These are phyloP conservation scores for Petasospora rhodanensis DNA, from an alignment of 1,139 yeast genomes.

Conservation along the genomic window DNA sequence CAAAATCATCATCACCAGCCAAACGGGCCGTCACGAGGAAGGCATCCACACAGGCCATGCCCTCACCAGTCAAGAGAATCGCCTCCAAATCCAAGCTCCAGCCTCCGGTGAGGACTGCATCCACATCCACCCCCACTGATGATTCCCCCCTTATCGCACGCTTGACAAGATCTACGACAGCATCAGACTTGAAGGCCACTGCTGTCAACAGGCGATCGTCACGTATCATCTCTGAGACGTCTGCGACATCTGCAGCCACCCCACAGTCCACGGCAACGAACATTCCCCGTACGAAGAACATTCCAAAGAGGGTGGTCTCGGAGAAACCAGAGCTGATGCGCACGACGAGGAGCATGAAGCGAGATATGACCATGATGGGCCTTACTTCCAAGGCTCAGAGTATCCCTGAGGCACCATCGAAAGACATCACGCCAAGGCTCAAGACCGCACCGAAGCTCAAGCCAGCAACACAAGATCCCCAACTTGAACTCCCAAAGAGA, in stretches of 20 bases:
- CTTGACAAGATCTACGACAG: constrained; percentile 22
- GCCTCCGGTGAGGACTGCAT: too few relatives aligned
- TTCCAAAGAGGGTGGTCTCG: constrained; percentile 12
- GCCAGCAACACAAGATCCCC: neutral
- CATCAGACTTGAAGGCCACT: constrained; percentile 14
- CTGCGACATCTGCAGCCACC: constrained; percentile 2
- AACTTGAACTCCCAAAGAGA: constrained; percentile 8
- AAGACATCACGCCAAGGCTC: too few relatives aligned
- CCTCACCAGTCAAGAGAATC: constrained; percentile 6
- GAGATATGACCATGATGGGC: constrained; percentile 14
- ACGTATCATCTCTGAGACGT: constrained; percentile 4
- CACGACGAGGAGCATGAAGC: constrained; percentile 20
- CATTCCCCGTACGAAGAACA: constrained; percentile 9
- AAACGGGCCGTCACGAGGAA: constrained; percentile 5
- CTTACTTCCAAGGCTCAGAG: constrained; percentile 6
- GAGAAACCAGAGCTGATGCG: constrained; percentile 10
- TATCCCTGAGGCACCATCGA: constrained; percentile 1
- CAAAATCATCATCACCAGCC: constrained; percentile 2
- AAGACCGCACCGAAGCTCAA: neutral
- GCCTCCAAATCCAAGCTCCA: constrained; percentile 4
- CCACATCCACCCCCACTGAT: constrained; percentile 5
- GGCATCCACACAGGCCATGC: constrained; percentile 6
- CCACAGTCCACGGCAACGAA: neutral
- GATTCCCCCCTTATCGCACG: constrained; percentile 20
- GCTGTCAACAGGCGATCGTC: neutral